Conservation (phyloP, 2,329 filamentous ascomycete species). For the Colletotrichum tanaceti region DNA sequence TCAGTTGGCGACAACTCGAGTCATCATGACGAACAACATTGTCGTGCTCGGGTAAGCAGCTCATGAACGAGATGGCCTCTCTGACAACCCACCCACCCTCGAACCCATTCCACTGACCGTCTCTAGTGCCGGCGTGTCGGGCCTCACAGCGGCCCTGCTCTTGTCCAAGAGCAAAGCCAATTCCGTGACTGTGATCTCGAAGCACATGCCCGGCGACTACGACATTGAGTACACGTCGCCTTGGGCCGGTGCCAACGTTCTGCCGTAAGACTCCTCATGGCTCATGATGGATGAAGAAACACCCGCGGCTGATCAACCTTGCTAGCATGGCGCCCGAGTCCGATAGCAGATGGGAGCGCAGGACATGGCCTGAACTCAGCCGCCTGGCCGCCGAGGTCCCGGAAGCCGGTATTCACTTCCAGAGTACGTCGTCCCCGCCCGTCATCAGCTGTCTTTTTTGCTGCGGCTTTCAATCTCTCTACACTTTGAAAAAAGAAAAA, state of each 20-base stretch:
- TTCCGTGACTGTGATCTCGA: conserved; percentile 61
- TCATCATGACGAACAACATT: conserved; percentile 64
- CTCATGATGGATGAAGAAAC: background rate
- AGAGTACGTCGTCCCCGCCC: conserved; percentile 56
- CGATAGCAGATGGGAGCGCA: conserved; percentile 63
- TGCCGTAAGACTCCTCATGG: conserved; percentile 63
- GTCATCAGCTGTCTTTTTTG: too few species aligned
- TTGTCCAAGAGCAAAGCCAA: conserved; percentile 59
- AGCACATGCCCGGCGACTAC: conserved; percentile 89
- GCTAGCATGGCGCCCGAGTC: conserved; percentile 50
- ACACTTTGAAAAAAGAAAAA: too few species aligned
- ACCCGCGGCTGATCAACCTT: background rate
- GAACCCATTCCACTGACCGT: conserved; percentile 17
- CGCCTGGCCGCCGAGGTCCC: conserved; percentile 69
- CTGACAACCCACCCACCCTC: background rate
- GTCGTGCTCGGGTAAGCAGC: conserved; percentile 53
- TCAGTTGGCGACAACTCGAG: background rate
- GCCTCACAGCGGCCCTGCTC: conserved; percentile 63
- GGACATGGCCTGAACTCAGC: conserved; percentile 68
- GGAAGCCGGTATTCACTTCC: conserved; percentile 80
- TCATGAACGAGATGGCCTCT: background rate
- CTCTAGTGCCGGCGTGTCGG: conserved; percentile 60
- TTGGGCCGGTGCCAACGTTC: conserved; percentile 81
- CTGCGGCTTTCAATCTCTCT: conserved; percentile 48
- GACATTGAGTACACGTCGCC: conserved; percentile 85